Percentiles rank a stretch among this genome's conserved stretches.
These are phyloP conservation scores for Balamuthia mandrillaris DNA, from an alignment of 208 protist species.

Conservation along the genomic window DNA sequence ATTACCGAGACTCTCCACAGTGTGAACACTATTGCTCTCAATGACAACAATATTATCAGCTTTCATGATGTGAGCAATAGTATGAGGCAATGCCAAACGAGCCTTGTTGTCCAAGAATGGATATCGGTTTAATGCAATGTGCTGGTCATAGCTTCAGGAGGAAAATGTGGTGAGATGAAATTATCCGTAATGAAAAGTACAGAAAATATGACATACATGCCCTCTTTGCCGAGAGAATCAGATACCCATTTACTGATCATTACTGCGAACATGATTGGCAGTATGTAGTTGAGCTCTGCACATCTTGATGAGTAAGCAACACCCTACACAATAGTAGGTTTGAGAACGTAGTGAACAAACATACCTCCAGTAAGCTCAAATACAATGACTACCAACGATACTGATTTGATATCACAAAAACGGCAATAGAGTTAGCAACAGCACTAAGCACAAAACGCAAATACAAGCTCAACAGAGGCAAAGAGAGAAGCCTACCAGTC, in stretches of 20 bases:
- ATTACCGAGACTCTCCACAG: too few relatives aligned
- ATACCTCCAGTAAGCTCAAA: constrained; percentile 33
- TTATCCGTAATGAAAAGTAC: not conserved
- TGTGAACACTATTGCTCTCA: too few relatives aligned
- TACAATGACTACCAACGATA: constrained; percentile 39
- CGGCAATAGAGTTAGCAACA: not conserved
- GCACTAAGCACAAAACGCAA: not conserved
- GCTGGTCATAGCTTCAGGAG: not conserved
- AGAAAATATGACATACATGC: not conserved
- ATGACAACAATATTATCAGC: too few relatives aligned
- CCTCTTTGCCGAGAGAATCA: not conserved
- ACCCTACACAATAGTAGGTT: not conserved
- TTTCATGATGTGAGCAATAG: not conserved
- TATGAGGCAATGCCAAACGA: not conserved
- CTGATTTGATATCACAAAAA: not conserved
- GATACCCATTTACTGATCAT: constrained; percentile 11
- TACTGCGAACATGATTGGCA: not conserved
- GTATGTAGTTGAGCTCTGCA: not conserved
- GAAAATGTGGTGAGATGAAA: not conserved
- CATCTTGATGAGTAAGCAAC: not conserved
- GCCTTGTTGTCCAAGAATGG: constrained; percentile 6
- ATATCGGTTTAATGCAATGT: not conserved
- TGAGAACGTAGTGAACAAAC: not conserved
- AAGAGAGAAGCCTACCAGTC: constrained; percentile 28
- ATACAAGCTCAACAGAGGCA: not conserved